Base-by-base conservation (phyloP, 305 asterid species). In the Fraxinus ornus region DNA sequence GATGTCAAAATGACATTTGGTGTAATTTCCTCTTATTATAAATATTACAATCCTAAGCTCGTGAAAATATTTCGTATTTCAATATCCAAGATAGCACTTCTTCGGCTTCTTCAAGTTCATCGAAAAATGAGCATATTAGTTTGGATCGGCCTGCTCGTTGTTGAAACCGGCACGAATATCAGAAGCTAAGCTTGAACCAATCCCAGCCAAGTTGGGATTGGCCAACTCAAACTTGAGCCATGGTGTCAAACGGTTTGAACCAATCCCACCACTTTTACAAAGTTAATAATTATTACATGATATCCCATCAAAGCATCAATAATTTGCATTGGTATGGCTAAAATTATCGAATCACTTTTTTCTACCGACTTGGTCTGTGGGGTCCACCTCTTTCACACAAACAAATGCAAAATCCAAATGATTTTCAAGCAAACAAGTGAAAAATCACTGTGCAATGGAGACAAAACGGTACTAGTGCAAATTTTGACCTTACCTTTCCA, bases 381-480 rank as follows among this genome's bases (percentile, higher is more conserved):
- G 86, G 90, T 89, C 74, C 90, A 83, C 78, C 68, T 75, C 73
- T 85, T 77, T 85, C 84, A 85, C 87, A 83, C 41, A 10, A 90
- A 92, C 94, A 88, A 84, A 83, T 82, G 84, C 91, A 85, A 85
- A 86, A 85, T 85, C 88, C 92, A 89, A 66, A 83, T 85, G 66
- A 83, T 83, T 10, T 2, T 44, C 52, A 44, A 44, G 15, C 52
- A 2, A 44, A 12, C 55, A 12, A 71, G 24, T 37, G 15, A 66
- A 75, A 66, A 78, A 62, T 17, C 55, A 49, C 76, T 79, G 76
- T 83, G 87, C 85, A 86, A 39, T 79, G 83, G 68, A 82, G 90
- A 88, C 84, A 86, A 74, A 41, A 79, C 78, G n/a, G 10, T 79
- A 60, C 3, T 9, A 19, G 15, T 33, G 73, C 24, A 76, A 35